phyloP scores from a whole-genome alignment of 2,329 filamentous ascomycete genomes.

The Colletotrichum chlorophyti region DNA sequence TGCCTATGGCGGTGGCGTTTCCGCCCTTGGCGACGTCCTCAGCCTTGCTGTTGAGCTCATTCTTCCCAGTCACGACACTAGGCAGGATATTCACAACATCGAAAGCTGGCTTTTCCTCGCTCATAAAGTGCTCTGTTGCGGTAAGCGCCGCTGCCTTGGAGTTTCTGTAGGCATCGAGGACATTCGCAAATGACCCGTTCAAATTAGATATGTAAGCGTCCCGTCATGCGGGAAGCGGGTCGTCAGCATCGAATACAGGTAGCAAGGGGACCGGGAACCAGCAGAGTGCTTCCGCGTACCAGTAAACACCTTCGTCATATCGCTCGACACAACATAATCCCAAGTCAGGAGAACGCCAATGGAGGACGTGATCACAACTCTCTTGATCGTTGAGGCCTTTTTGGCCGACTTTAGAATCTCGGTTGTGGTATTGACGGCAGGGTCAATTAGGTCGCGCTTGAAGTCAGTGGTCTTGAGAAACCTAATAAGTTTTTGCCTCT shows the following conservation, averaged over 20 bases:
- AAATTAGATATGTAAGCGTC: too few relatives aligned
- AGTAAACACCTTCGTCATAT: background rate
- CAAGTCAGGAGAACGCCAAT: conserved; percentile 28
- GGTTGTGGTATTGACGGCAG: conserved; percentile 43
- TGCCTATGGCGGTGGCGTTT: conserved; percentile 32
- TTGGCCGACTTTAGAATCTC: conserved; percentile 44
- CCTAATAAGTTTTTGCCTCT: background rate
- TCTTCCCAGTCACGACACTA: conserved; percentile 42
- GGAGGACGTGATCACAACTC: conserved; percentile 51
- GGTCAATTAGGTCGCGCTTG: conserved; percentile 35
- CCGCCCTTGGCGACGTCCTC: conserved; percentile 38
- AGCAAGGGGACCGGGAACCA: background rate
- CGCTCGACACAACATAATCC: background rate
- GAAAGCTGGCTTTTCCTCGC: conserved; percentile 39
- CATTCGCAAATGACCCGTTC: too few relatives aligned
- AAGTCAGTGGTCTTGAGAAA: conserved; percentile 7
- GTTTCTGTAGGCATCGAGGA: conserved; percentile 40
- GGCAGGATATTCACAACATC: conserved; percentile 43
- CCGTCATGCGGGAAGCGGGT: background rate
- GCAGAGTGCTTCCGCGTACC: background rate
- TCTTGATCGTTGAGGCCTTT: conserved; percentile 39
- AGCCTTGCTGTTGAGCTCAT: conserved; percentile 37
- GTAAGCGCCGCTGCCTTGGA: conserved; percentile 41
- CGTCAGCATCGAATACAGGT: background rate
- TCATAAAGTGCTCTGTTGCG: conserved; percentile 41